phyloP scores from a whole-genome alignment of 2,329 filamentous ascomycete genomes.

The Aspergillus persii region DNA sequence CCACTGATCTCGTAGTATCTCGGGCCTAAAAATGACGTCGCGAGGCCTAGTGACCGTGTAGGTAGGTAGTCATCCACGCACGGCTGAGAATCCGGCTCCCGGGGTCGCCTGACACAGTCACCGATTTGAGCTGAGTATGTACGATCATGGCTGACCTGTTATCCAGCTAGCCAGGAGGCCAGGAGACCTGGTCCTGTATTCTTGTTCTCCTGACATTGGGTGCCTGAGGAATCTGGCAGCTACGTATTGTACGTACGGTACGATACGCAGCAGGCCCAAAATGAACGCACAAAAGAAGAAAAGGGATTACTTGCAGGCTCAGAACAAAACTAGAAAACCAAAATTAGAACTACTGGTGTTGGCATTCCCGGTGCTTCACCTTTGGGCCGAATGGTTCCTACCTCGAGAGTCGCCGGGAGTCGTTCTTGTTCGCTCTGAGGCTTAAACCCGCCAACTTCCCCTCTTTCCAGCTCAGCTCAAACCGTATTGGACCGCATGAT shows the following conservation, averaged over 20 bases:
- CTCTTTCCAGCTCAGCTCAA: neutral
- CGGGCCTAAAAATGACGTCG: neutral
- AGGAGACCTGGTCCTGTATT: no score
- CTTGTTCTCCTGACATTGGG: no score
- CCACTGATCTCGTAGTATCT: neutral
- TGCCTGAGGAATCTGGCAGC: neutral
- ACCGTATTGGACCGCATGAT: neutral
- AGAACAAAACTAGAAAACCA: neutral
- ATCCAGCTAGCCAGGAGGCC: neutral
- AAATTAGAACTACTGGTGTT: neutral
- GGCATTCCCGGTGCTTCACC: neutral
- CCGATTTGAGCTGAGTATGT: neutral
- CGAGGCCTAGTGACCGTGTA: neutral
- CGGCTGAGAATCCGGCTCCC: neutral
- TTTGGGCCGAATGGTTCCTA: neutral
- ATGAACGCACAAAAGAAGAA: slow-evolving; percentile 6
- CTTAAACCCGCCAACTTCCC: neutral
- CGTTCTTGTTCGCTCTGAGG: neutral
- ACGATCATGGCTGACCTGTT: neutral
- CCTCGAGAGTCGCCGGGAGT: no score
- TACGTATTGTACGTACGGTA: neutral
- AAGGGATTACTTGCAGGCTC: neutral
- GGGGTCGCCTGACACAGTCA: neutral
- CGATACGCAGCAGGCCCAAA: neutral
- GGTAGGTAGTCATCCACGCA: neutral